phyloP scores from a whole-genome alignment of 2,329 filamentous ascomycete species.

The Neonectria punicea region DNA sequence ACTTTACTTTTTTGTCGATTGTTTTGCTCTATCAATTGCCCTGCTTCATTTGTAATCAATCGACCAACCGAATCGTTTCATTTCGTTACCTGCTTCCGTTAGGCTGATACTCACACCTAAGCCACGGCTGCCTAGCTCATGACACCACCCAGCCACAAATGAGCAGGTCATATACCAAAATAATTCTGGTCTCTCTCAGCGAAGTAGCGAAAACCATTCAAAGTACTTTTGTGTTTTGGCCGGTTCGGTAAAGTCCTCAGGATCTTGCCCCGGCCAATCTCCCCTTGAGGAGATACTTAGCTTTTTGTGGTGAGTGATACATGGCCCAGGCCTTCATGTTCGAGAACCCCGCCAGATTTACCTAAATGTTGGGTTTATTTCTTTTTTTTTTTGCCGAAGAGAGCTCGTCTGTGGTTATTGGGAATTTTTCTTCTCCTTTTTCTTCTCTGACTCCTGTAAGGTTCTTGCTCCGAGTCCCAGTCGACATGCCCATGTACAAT shows the following conservation, averaged over 20 bases:
- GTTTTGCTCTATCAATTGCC: too few relatives aligned
- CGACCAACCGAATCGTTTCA: too few relatives aligned
- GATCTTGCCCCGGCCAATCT: too few relatives aligned
- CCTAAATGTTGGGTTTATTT: background rate
- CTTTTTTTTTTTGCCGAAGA: background rate
- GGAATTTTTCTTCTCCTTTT: background rate
- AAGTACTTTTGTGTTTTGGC: background rate
- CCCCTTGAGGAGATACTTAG: slow-evolving; percentile 1
- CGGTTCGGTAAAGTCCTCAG: background rate
- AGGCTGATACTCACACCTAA: background rate
- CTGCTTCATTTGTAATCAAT: too few relatives aligned
- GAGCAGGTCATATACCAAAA: slow-evolving; percentile 8
- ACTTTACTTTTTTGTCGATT: background rate
- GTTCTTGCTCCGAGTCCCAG: background rate
- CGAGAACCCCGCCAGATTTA: background rate
- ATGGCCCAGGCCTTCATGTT: background rate
- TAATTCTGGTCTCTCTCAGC: slow-evolving; percentile 9
- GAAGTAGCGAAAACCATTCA: slow-evolving; percentile 26
- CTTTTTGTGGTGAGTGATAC: background rate
- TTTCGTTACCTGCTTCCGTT: too few relatives aligned
- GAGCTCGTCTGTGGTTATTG: background rate
- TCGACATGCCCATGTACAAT: background rate
- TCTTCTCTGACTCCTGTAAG: background rate
- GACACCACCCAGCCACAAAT: background rate
- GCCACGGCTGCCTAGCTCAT: background rate